These are phyloP conservation scores for Wickerhamiella vanderwaltii DNA, from an alignment of 805 yeast species.

Conservation along the genomic window DNA sequence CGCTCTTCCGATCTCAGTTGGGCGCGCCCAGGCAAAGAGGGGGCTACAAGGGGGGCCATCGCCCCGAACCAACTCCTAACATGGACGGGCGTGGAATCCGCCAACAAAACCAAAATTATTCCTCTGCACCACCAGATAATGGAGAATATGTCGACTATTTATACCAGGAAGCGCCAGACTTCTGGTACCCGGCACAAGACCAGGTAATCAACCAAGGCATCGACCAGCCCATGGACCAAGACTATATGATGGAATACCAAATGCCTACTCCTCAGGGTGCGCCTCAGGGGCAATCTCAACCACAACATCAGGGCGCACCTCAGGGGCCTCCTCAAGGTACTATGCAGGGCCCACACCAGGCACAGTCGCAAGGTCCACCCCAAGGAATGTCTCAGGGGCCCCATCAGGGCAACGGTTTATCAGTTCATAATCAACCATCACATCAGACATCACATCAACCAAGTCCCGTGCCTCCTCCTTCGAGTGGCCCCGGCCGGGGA, in stretches of 20 bases:
- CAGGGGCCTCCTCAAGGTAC: not conserved
- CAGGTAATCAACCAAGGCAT: too few relatives aligned
- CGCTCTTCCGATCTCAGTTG: too few relatives aligned
- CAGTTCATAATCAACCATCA: too few relatives aligned
- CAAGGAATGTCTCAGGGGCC: not conserved
- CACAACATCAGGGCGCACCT: not conserved
- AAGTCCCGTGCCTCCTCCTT: not conserved
- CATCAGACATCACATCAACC: constrained; percentile 5
- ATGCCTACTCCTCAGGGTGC: not conserved
- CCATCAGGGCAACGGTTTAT: not conserved
- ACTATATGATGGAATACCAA: not conserved
- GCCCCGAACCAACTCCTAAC: too few relatives aligned
- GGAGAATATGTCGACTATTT: constrained; percentile 9
- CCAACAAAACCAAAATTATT: not conserved
- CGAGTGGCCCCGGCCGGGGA: not conserved
- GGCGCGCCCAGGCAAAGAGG: too few relatives aligned
- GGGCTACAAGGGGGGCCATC: too few relatives aligned
- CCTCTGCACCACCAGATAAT: not conserved
- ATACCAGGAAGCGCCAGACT: constrained; percentile 7
- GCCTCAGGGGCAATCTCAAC: not conserved
- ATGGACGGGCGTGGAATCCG: not conserved
- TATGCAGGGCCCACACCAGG: not conserved
- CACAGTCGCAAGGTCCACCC: not conserved
- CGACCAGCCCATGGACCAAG: constrained; percentile 1
- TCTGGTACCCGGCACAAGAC: too few relatives aligned